phyloP scores from a whole-genome alignment of 305 asterid species.

The Lippia alba region DNA sequence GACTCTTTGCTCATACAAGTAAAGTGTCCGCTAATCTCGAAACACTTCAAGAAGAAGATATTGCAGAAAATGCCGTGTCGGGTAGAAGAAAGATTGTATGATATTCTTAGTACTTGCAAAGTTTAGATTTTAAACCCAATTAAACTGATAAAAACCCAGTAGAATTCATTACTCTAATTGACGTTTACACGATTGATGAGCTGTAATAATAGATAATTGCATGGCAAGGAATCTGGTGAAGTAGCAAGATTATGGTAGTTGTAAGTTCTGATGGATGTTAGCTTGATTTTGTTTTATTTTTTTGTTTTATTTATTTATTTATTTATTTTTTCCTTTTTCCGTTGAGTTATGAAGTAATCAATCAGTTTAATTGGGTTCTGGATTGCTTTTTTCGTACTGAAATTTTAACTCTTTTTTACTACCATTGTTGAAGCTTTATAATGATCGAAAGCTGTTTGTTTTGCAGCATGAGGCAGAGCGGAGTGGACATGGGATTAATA shows the following conservation, averaged over 20 bases:
- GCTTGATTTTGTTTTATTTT: no score
- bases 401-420: slow-evolving; percentile 7
- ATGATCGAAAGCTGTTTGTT: slow-evolving; percentile 28
- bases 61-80: slow-evolving; percentile 27
- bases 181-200: no score
- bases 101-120: slow-evolving; percentile 25
- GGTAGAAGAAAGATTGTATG: slow-evolving; percentile 37
- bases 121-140: not conserved
- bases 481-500: slow-evolving; percentile 26
- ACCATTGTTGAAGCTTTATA: slow-evolving; percentile 5
- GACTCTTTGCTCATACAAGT: slow-evolving; percentile 27
- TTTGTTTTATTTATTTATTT: no score
- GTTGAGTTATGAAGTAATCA: no score
- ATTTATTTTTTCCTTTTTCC: no score
- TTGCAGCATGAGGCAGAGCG: slow-evolving; percentile 52
- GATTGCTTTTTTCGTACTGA: not conserved
- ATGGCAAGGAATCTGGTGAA: no score
- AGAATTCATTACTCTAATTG: no score
- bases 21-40: slow-evolving; percentile 30
- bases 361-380: no score
- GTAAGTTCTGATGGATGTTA: no score
- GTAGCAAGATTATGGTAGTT: no score
- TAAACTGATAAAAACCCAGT: no score
- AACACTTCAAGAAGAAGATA: slow-evolving; percentile 34
- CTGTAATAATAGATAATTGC: no score